phyloP scores from a whole-genome alignment of 2,329 filamentous ascomycete species.

The Zopfia rhizophila region DNA sequence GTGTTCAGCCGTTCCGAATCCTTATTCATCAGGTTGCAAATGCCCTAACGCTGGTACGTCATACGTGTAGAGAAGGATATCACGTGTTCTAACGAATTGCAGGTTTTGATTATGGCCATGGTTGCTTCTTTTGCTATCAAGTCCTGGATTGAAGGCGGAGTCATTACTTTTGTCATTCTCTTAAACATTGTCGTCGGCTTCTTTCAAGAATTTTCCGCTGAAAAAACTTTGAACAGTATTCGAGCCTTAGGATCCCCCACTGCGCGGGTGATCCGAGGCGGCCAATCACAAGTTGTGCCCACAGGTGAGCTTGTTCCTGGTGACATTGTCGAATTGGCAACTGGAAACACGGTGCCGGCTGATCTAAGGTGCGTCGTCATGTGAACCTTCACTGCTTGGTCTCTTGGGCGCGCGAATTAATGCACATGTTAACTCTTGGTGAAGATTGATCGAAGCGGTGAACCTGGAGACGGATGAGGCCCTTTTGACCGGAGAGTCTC shows the following conservation, averaged over 20 bases:
- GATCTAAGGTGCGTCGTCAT: constrained; percentile 63
- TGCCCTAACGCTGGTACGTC: constrained; percentile 76
- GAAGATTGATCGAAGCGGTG: constrained; percentile 68
- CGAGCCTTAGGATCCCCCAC: constrained; percentile 58
- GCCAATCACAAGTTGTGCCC: constrained; percentile 61
- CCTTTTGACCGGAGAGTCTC: constrained; percentile 75
- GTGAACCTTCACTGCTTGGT: not conserved
- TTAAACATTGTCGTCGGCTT: constrained; percentile 59
- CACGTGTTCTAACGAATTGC: not conserved
- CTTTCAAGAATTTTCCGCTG: constrained; percentile 58
- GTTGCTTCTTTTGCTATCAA: constrained; percentile 57
- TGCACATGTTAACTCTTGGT: too few species aligned
- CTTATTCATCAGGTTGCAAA: constrained; percentile 78
- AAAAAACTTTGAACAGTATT: constrained; percentile 60
- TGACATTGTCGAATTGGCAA: constrained; percentile 69
- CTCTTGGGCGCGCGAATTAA: constrained; percentile 3
- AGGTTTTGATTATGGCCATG: constrained; percentile 59
- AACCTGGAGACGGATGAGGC: constrained; percentile 82
- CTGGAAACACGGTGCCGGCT: constrained; percentile 75
- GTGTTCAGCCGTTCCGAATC: constrained; percentile 77
- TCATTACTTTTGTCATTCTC: constrained; percentile 57
- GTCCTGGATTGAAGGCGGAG: constrained; percentile 60
- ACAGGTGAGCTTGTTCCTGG: constrained; percentile 71
- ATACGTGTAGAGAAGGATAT: too few species aligned
- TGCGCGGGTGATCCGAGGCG: constrained; percentile 61